phyloP scores from a whole-genome alignment of 805 yeast species.

The Pichia pseudocactophila region DNA sequence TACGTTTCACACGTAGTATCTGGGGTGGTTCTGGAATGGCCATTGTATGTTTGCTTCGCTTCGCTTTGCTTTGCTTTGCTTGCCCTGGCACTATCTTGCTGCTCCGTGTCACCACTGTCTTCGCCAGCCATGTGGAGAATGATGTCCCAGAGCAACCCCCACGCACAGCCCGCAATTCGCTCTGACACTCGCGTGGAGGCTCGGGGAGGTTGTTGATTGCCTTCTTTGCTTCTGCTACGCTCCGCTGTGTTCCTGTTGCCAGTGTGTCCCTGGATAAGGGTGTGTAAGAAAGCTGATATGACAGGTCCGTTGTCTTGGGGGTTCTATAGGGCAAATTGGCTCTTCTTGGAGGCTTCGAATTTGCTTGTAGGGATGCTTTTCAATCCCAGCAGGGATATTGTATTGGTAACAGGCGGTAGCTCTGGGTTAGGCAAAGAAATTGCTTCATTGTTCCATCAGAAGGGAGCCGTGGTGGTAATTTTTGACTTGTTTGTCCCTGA shows the following conservation, averaged over 20 bases:
- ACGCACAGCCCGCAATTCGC: too few relatives aligned
- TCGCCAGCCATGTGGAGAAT: too few relatives aligned
- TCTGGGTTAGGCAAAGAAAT: constrained; percentile 71
- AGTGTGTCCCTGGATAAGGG: background rate
- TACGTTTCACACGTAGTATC: constrained; percentile 75
- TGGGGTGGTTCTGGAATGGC: constrained; percentile 35
- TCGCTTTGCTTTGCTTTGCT: too few relatives aligned
- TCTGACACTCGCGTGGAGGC: too few relatives aligned
- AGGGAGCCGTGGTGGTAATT: constrained; percentile 49
- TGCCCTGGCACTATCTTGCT: too few relatives aligned
- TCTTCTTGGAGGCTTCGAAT: constrained; percentile 28
- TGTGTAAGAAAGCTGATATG: constrained; percentile 11
- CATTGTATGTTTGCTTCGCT: constrained; percentile 6
- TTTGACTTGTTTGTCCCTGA: constrained; percentile 49
- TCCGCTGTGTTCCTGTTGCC: background rate
- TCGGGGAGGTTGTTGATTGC: too few relatives aligned
- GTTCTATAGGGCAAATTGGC: constrained; percentile 21
- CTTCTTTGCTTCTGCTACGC: background rate
- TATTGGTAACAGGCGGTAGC: constrained; percentile 77
- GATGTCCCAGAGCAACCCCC: too few relatives aligned
- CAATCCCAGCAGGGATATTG: constrained; percentile 50
- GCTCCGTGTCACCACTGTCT: too few relatives aligned
- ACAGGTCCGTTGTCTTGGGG: constrained; percentile 22
- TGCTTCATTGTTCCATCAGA: constrained; percentile 34
- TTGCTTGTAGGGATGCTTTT: constrained; percentile 41